Base-by-base conservation (phyloP, 495 filamentous ascomycete species). In the Annulohypoxylon stygium region DNA sequence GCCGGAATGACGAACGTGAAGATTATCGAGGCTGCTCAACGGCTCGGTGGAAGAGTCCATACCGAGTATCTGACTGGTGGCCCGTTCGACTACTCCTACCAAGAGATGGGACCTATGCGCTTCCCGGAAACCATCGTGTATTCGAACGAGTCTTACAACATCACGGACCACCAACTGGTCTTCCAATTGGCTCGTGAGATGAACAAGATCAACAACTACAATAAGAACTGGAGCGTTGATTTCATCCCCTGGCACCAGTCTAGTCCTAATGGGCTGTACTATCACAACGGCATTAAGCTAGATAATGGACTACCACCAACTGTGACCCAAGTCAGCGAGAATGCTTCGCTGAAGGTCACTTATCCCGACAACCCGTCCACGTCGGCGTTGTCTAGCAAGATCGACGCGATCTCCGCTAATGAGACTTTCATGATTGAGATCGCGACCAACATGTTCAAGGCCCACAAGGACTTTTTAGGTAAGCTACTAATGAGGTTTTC, bases 21-120 rank as follows among this genome's bases (percentile, higher is more conserved):
- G 14, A 82, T 84, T 59, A 76, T 83, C 50, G 83, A 84, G 75
- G 78, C 81, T 33, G 75, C 71, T 18, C 54, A 82, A 36, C 73
- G 77, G n/a, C 75, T 84, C 5, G 78, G 80, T 51, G 84, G 91
- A 3, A 84, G 90, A 2, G 87, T 92, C 23, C 87, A 87, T 63
- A 91, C 90, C 3, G 84, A 85, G 47, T 91, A 92, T 62, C 83
- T 92, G 0, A 85, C 83, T 26, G 84, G 87, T 26, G 84, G 85
- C 0, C 88, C 90, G 0, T 87, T 88, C 25, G 83, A 93, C 14
- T 92, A 92, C 66, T 88, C 90, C 48, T 93, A 93, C 65, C 90
- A 92, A 71, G 91, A 93, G 75, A 92, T 93, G 91, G 91, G 91
- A 0, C 89, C 90, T 0, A 92, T 92, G 91, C 83, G 90, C 3